These are phyloP conservation scores for Penicillium sp. DNA, from an alignment of 2,329 filamentous ascomycete species.

Conservation along the genomic window DNA sequence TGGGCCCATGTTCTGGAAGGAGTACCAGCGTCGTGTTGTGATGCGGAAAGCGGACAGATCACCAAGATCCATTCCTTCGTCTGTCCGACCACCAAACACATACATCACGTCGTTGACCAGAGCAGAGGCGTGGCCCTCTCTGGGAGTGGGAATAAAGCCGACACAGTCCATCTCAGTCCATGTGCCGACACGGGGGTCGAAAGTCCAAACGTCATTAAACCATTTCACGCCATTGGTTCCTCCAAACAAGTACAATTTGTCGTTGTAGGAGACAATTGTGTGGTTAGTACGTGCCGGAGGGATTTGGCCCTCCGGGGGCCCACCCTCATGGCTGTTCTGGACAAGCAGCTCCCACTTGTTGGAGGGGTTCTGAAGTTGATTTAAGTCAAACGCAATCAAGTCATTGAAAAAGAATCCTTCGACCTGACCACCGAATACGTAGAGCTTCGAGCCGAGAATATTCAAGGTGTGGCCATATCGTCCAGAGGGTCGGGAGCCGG, in stretches of 20 bases:
- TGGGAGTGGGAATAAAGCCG: conserved; percentile 88
- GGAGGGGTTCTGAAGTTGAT: conserved; percentile 81
- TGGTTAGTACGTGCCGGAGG: conserved; percentile 94
- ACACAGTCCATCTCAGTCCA: conserved; percentile 94
- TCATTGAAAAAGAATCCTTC: conserved; percentile 99
- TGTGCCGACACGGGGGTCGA: conserved; percentile 73
- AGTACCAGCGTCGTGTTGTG: conserved; percentile 89
- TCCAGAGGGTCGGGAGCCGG: conserved; percentile 77
- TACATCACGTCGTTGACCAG: conserved; percentile 99
- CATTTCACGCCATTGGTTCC: conserved; percentile 92
- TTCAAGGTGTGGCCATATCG: conserved; percentile 96
- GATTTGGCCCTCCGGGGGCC: conserved; percentile 57
- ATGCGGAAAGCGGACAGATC: conserved; percentile 84
- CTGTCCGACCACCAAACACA: conserved; percentile 91
- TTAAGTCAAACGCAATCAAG: conserved; percentile 88
- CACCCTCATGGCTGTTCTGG: conserved; percentile 59
- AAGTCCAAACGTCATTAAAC: conserved; percentile 99
- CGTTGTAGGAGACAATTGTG: conserved; percentile 82
- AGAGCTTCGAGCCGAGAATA: conserved; percentile 94
- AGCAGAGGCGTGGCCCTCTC: conserved; percentile 90
- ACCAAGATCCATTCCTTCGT: conserved; percentile 86
- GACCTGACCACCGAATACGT: conserved; percentile 94
- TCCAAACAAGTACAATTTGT: conserved; percentile 94
- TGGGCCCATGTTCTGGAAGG: conserved; percentile 98
- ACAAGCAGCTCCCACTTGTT: conserved; percentile 96